A percentile compares a stretch with the other conserved stretches of the same genome.
phyloP scores from a whole-genome alignment of 768 basidiomycete species.

The Hemileccinum impolitum region DNA sequence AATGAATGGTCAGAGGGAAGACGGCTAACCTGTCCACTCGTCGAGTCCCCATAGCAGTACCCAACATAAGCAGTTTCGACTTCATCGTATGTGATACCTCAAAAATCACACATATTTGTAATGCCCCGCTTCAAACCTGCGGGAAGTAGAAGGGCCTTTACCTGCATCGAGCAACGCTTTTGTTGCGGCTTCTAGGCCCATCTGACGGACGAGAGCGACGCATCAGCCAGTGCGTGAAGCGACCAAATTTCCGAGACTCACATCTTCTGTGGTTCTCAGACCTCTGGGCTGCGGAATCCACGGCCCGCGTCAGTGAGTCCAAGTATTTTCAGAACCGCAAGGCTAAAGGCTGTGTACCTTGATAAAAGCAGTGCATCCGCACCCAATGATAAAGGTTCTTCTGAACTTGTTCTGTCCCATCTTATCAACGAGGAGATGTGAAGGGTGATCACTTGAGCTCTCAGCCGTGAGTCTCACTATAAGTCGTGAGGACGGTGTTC shows the following conservation, averaged over 20 bases:
- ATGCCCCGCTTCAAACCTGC: not conserved
- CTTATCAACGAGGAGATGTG: not conserved
- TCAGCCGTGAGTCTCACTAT: too few relatives aligned
- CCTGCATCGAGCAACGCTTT: slow-evolving; percentile 87
- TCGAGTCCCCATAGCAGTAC: slow-evolving; percentile 79
- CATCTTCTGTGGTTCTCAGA: slow-evolving; percentile 66
- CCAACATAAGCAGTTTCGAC: slow-evolving; percentile 74
- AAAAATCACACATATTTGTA: not conserved
- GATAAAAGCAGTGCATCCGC: slow-evolving; percentile 73
- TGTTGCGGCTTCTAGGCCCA: slow-evolving; percentile 84
- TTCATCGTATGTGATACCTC: slow-evolving; percentile 80
- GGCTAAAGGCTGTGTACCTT: slow-evolving; percentile 62
- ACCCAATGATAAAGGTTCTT: slow-evolving; percentile 65
- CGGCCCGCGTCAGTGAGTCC: not conserved
- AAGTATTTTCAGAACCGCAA: slow-evolving; percentile 3
- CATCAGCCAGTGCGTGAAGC: not conserved
- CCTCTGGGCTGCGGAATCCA: slow-evolving; percentile 53
- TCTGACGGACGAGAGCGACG: slow-evolving; percentile 38
- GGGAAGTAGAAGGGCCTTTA: slow-evolving; percentile 28
- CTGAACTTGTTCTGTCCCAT: not conserved
- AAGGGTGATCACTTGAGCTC: not conserved
- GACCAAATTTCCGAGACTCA: slow-evolving; percentile 28
- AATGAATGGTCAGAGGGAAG: not conserved
- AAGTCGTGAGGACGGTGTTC: too few relatives aligned
- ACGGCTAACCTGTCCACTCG: slow-evolving; percentile 61